phyloP scores from a whole-genome alignment of 2,329 filamentous ascomycete genomes.

The Furcasterigmium furcatum region DNA sequence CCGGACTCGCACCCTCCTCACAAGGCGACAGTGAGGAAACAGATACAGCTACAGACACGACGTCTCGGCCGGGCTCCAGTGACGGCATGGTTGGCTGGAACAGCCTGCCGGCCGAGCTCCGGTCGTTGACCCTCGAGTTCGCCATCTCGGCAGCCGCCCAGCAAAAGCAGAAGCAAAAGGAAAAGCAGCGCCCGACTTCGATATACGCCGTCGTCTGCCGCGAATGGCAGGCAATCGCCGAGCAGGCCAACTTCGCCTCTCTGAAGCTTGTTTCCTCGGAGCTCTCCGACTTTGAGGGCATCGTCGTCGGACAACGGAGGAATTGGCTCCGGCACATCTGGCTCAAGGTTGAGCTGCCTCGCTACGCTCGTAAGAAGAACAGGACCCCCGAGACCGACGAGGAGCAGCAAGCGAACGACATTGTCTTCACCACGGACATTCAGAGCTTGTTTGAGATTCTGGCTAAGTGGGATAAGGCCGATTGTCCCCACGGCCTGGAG shows the following conservation, averaged over 20 bases:
- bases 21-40: slow-evolving; percentile 2
- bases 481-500: slow-evolving; percentile 11
- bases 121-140: slow-evolving; percentile 6
- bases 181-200: slow-evolving; percentile 1
- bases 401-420: slow-evolving; percentile 20
- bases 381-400: slow-evolving; percentile 15
- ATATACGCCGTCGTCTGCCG: slow-evolving; percentile 20
- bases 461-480: slow-evolving; percentile 12
- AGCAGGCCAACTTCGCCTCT: slow-evolving; percentile 17
- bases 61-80: neutral
- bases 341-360: slow-evolving; percentile 17
- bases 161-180: neutral
- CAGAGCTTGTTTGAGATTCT: slow-evolving; percentile 19
- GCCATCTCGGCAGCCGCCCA: neutral
- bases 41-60: neutral
- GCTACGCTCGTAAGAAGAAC: slow-evolving; percentile 12
- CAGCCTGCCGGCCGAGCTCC: slow-evolving; percentile 12
- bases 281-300: slow-evolving; percentile 14
- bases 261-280: slow-evolving; percentile 14
- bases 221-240: slow-evolving; percentile 20
- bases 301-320: slow-evolving; percentile 15
- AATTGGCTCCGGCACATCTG: slow-evolving; percentile 15
- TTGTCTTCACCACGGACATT: slow-evolving; percentile 17
- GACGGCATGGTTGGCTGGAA: slow-evolving; percentile 13
- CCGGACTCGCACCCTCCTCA: neutral